Evolutionary conservation across 768 basidiomycete genomes (phyloP).

Genomic region (Tricholoma matsutake): DNA sequence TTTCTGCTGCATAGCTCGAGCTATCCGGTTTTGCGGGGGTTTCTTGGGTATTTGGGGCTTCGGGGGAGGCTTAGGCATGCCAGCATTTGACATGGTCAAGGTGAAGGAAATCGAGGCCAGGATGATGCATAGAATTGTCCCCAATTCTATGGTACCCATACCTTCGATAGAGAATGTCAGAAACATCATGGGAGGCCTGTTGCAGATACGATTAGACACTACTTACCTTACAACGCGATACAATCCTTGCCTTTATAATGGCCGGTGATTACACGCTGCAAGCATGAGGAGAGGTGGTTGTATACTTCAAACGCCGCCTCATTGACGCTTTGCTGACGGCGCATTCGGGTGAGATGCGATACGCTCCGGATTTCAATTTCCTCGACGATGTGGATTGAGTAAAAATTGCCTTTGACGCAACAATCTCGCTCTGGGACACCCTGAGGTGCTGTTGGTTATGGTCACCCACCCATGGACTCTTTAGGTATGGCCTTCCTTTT

Average conservation of each 20-base stretch:
- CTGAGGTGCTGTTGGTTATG: no score
- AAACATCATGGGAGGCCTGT: not conserved
- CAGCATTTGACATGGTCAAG: not conserved
- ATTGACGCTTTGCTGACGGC: no score
- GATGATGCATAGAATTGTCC: not conserved
- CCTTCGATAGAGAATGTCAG: not conserved
- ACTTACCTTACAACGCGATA: not conserved
- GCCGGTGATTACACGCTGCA: not conserved
- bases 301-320: no score
- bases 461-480: no score
- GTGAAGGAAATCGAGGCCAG: not conserved
- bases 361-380: no score
- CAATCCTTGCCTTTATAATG: not conserved
- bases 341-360: no score
- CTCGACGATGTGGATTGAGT: no score
- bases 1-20: constrained; percentile 20
- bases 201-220: not conserved
- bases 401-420: no score
- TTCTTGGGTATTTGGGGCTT: not conserved
- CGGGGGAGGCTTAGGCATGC: not conserved
- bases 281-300: no score
- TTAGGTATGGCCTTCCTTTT: no score
- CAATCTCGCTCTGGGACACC: no score
- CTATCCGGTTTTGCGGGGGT: constrained; percentile 12
- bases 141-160: no score